Conservation (phyloP, 163 green algal genomes). For the Volvox carteri region DNA sequence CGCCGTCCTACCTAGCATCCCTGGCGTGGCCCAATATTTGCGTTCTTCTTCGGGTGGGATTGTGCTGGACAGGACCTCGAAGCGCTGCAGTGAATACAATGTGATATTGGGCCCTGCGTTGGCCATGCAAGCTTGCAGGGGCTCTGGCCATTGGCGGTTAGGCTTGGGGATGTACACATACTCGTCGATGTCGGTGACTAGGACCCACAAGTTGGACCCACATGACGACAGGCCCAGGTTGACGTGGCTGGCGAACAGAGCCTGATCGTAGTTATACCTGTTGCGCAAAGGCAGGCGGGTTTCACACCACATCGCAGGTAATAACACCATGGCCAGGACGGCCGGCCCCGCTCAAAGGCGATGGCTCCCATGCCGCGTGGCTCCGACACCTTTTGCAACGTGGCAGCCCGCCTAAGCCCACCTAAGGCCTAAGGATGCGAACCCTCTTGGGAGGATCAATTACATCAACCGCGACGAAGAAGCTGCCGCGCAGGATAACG, state of each 20-base stretch:
- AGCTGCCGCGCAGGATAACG: too few relatives aligned
- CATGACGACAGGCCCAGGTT: constrained; percentile 24
- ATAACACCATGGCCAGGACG: not conserved
- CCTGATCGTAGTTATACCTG: constrained; percentile 50
- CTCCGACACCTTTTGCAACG: too few relatives aligned
- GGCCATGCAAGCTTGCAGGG: not conserved
- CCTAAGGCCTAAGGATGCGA: too few relatives aligned
- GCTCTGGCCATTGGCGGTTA: not conserved
- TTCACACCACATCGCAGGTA: too few relatives aligned
- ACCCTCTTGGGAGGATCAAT: too few relatives aligned
- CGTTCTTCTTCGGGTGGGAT: not conserved
- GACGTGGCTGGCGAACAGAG: constrained; percentile 19
- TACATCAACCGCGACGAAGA: too few relatives aligned
- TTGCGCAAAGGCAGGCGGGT: too few relatives aligned
- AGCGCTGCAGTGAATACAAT: not conserved
- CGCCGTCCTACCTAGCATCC: too few relatives aligned
- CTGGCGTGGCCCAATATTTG: not conserved
- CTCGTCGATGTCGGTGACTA: constrained; percentile 36
- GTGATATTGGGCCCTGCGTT: not conserved
- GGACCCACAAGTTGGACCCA: constrained; percentile 22
- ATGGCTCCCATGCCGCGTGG: too few relatives aligned
- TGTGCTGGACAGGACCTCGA: not conserved
- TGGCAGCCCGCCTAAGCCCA: too few relatives aligned
- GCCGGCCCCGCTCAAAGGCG: too few relatives aligned
- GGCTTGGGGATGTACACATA: not conserved